phyloP scores from a whole-genome alignment of 441 rosid genomes.

The Eutrema salsugineum region DNA sequence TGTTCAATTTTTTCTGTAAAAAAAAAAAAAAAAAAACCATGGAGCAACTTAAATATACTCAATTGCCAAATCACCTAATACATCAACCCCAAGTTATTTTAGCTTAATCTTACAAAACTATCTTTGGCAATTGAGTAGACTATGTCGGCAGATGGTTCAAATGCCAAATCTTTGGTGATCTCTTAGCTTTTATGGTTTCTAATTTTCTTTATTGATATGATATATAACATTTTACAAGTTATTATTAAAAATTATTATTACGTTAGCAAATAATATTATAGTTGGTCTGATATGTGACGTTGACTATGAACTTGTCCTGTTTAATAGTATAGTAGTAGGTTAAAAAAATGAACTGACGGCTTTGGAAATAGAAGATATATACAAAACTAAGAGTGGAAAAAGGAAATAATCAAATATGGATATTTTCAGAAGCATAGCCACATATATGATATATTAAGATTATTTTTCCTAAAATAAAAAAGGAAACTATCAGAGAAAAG shows the following conservation, averaged over 20 bases:
- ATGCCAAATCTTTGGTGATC: neutral
- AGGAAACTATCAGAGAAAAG: neutral
- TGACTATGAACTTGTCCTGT: constrained; percentile 17
- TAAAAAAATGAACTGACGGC: neutral
- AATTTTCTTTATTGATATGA: neutral
- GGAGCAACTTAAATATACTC: too few species aligned
- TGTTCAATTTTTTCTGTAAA: neutral
- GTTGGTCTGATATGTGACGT: neutral
- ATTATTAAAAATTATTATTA: too few species aligned
- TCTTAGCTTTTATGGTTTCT: neutral
- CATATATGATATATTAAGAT: neutral
- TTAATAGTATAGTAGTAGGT: neutral
- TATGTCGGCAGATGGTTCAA: too few species aligned
- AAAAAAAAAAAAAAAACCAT: too few species aligned
- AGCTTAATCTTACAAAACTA: too few species aligned
- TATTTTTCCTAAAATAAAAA: neutral
- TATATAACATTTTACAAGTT: neutral
- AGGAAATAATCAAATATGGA: neutral
- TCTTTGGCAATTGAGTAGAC: too few species aligned
- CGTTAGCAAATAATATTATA: neutral
- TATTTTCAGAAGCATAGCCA: neutral
- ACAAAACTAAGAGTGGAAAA: neutral
- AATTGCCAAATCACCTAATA: too few species aligned
- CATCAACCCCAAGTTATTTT: too few species aligned
- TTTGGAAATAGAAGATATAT: neutral